phyloP scores from a whole-genome alignment of 345 rosid genomes.

The Eutrema heterophyllum region DNA sequence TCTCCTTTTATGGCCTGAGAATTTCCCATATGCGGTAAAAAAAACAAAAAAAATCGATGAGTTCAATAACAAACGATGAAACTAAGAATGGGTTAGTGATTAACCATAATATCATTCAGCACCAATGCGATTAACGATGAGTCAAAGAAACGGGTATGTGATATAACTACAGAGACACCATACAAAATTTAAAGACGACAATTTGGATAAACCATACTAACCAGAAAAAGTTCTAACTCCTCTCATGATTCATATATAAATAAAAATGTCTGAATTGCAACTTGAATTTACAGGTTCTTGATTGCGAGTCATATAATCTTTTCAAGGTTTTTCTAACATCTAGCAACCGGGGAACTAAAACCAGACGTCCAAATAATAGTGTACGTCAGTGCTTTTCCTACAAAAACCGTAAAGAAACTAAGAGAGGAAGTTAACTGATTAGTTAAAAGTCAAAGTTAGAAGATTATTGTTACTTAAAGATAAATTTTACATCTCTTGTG shows the following conservation, averaged over 20 bases:
- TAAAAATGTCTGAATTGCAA: not conserved
- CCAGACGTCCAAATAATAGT: too few species aligned
- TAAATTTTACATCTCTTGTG: not conserved
- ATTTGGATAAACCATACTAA: not conserved
- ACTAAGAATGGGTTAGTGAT: not conserved
- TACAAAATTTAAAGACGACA: not conserved
- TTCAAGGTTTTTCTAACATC: not conserved
- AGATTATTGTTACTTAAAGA: slow-evolving; percentile 3
- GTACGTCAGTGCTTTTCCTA: too few species aligned
- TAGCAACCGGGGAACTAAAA: too few species aligned
- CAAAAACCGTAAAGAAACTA: not conserved
- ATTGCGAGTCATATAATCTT: not conserved
- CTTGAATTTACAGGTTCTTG: not conserved
- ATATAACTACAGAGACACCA: not conserved
- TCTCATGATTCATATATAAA: not conserved
- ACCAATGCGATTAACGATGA: not conserved
- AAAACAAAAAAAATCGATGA: not conserved
- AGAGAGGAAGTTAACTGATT: not conserved
- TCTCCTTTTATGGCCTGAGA: slow-evolving; percentile 27
- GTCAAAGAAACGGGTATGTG: not conserved
- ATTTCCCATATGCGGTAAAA: slow-evolving; percentile 3
- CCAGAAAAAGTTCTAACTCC: not conserved
- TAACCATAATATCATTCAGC: not conserved
- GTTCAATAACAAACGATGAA: not conserved
- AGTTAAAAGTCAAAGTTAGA: not conserved